Evolutionary conservation across 768 basidiomycete genomes (phyloP).

Genomic region (Phylloporus arenicola): DNA sequence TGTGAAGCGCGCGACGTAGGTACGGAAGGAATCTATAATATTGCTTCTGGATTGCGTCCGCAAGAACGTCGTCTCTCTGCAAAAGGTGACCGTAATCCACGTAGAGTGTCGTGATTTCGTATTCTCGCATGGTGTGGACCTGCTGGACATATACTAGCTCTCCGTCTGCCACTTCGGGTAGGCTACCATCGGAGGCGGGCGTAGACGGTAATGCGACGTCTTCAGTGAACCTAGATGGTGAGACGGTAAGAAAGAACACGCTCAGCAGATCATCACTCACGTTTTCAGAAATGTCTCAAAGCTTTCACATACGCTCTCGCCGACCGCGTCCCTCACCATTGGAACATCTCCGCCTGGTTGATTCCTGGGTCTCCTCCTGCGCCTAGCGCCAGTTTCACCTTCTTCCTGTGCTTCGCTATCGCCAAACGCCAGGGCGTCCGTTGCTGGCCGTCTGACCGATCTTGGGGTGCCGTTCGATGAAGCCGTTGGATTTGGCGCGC

Average conservation of each 20-base stretch:
- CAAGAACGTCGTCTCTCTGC: slow-evolving; percentile 86
- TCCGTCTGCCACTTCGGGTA: slow-evolving; percentile 50
- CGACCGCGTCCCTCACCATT: slow-evolving; percentile 88
- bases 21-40: slow-evolving; percentile 98
- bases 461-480: slow-evolving; percentile 34
- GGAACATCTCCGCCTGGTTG: slow-evolving; percentile 70
- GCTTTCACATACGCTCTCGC: slow-evolving; percentile 89
- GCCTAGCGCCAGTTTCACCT: too few relatives aligned
- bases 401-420: too few relatives aligned
- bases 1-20: slow-evolving; percentile 84
- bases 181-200: slow-evolving; percentile 67
- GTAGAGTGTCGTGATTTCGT: slow-evolving; percentile 91
- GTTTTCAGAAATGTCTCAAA: slow-evolving; percentile 90
- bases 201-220: slow-evolving; percentile 74
- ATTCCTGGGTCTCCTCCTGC: too few relatives aligned
- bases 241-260: background rate
- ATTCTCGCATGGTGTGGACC: slow-evolving; percentile 92
- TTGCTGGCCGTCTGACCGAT: slow-evolving; percentile 35
- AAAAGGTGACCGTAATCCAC: slow-evolving; percentile 92
- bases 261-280: slow-evolving; percentile 42
- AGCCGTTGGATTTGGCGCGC: slow-evolving; percentile 36
- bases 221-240: slow-evolving; percentile 66
- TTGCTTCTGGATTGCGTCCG: slow-evolving; percentile 87
- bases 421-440: too few relatives aligned
- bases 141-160: slow-evolving; percentile 86